Base-by-base conservation (phyloP, 148 eudicot species). In the Vaccinium myrtillus region DNA sequence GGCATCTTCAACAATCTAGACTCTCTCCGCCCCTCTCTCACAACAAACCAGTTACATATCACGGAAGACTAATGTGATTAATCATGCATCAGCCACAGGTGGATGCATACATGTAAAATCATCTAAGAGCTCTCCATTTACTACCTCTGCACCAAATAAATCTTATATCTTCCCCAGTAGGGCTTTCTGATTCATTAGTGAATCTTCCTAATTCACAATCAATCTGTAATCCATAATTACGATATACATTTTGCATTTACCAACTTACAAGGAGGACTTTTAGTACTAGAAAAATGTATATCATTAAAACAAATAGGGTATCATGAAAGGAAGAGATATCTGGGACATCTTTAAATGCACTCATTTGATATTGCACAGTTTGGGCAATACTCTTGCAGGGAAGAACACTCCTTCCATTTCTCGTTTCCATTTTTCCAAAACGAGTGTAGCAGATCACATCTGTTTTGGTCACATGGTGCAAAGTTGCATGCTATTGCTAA, bases 81-180 rank as follows among this genome's bases (percentile, higher is more conserved):
- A 32, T 73, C 19, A 30, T 77, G 80, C 58, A 77, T 77, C 30
- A 77, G 80, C 55, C 55, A 50, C 80, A 77, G n/a, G 80, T 23
- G 23, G 80, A 49, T 77, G 80, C 58, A 77, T 23, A 50, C 27
- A 77, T 49, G 56, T 49, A 77, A 21, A 77, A 76, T 50, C 51
- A 76, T 46, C 10, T 6, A 75, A 23, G 32, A 76, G 79, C 8
- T 76, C 27, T 27, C 56, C 43, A 78, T 50, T 51, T 5, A 78
- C 43, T 27, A 43, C 27, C 58, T 53, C 9, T 11, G 39, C 61
- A 15, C 63, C 81, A 54, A 23, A 43, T 51, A 78, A 78, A 53
- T 53, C 18, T 43, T 65, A 10, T n/a, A n/a, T n/a, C 6, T 5
- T 5, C 43, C 46, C 30, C 19, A 27, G 63, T 13, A 51, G 10